phyloP scores from a whole-genome alignment of 129 eudicot species.

The Logfia minima region DNA sequence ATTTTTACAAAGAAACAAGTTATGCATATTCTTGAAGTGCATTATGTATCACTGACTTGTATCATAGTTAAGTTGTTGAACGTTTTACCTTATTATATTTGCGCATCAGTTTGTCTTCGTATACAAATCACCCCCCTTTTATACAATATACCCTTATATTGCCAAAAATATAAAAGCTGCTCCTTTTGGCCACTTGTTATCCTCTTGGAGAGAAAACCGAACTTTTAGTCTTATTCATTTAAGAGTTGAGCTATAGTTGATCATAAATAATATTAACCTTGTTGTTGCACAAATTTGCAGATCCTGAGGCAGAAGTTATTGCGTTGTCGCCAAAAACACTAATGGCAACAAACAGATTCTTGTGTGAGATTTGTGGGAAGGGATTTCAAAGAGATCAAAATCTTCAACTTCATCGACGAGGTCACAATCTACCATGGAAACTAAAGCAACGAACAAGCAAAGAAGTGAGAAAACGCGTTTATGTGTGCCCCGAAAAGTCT shows the following conservation, averaged over 20 bases:
- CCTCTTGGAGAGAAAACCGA: no score
- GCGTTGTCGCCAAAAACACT: constrained; percentile 92
- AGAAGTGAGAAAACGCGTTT: constrained; percentile 77
- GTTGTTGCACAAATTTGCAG: constrained; percentile 34
- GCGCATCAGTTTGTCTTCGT: neutral
- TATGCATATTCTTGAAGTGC: neutral
- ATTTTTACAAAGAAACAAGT: neutral
- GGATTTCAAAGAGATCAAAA: constrained; percentile 98
- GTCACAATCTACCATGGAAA: constrained; percentile 97
- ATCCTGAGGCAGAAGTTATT: constrained; percentile 95
- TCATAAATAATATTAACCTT: neutral
- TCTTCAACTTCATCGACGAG: constrained; percentile 85
- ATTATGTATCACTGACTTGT: no score
- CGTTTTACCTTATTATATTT: neutral
- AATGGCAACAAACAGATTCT: constrained; percentile 93
- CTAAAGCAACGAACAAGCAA: constrained; percentile 88
- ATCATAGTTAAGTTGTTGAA: neutral
- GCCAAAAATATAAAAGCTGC: neutral
- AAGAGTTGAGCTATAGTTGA: neutral
- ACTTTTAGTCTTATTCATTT: neutral
- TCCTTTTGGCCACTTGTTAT: neutral
- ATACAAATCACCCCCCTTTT: neutral
- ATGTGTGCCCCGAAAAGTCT: constrained; percentile 87
- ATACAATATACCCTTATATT: no score
- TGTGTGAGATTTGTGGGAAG: constrained; percentile 95